Evolutionary conservation across 2,329 filamentous ascomycete genomes (phyloP).

Genomic region (Fonsecaea nubica): DNA sequence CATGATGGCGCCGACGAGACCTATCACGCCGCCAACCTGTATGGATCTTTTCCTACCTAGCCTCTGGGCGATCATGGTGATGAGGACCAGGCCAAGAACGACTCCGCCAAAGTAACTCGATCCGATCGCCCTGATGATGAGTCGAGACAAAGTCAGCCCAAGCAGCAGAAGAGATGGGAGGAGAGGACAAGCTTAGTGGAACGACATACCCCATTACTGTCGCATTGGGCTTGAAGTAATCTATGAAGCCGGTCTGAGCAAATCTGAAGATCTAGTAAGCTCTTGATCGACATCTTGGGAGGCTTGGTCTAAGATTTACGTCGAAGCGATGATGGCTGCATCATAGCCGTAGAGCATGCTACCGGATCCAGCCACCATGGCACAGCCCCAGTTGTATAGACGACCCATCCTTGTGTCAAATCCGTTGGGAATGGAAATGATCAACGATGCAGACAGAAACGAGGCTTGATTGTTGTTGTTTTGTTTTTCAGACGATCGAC

Average conservation of each 20-base stretch:
- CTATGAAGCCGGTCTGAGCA: conserved; percentile 6
- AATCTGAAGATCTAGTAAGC: background rate
- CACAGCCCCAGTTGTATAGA: too few relatives aligned
- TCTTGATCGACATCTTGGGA: background rate
- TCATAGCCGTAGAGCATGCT: too few relatives aligned
- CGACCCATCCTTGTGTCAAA: too few relatives aligned
- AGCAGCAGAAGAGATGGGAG: background rate
- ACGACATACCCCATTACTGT: background rate
- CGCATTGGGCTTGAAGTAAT: background rate
- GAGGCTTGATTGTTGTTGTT: too few relatives aligned
- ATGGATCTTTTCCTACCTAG: too few relatives aligned
- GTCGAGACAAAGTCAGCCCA: background rate
- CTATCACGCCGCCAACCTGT: background rate
- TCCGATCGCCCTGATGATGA: background rate
- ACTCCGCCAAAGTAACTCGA: background rate
- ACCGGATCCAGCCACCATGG: too few relatives aligned
- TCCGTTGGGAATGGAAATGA: too few relatives aligned
- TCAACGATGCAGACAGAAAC: too few relatives aligned
- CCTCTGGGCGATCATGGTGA: too few relatives aligned
- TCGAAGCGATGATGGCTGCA: too few relatives aligned
- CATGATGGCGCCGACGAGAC: background rate
- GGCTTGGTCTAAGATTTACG: background rate
- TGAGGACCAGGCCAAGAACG: background rate
- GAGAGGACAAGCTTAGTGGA: too few relatives aligned
- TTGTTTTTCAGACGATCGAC: too few relatives aligned